phyloP scores from a whole-genome alignment of 2,329 filamentous ascomycete species.

The Penicillium sp. region DNA sequence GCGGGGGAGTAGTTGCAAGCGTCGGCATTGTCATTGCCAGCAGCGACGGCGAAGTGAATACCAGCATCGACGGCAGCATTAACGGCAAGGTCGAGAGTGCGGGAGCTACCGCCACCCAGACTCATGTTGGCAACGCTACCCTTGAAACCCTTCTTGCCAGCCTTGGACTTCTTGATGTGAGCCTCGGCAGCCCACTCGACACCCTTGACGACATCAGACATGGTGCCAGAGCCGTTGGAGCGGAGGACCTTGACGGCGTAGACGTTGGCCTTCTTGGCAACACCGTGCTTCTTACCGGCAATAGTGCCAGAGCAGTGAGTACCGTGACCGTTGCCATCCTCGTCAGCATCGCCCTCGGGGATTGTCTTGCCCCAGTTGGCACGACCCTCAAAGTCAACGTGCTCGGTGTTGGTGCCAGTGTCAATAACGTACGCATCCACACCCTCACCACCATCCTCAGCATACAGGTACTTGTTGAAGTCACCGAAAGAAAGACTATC shows the following conservation, averaged over 20 bases:
- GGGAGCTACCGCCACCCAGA: slow-evolving; percentile 95
- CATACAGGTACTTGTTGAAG: slow-evolving; percentile 98
- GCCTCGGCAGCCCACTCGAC: slow-evolving; percentile 89
- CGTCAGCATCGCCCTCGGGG: slow-evolving; percentile 78
- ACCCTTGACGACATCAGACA: slow-evolving; percentile 98
- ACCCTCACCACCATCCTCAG: slow-evolving; percentile 87
- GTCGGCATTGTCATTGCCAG: slow-evolving; percentile 98
- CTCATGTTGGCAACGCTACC: slow-evolving; percentile 99
- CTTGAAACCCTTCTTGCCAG: slow-evolving; percentile 97
- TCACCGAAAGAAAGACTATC: slow-evolving; percentile 82
- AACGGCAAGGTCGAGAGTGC: slow-evolving; percentile 85
- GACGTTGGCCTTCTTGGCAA: slow-evolving; percentile 97
- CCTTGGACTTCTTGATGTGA: slow-evolving; percentile 75
- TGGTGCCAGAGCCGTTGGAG: slow-evolving; percentile 95
- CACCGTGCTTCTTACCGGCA: slow-evolving; percentile 97
- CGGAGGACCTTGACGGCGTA: slow-evolving; percentile 98
- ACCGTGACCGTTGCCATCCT: slow-evolving; percentile 96
- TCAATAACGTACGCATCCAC: slow-evolving; percentile 99
- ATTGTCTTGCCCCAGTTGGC: slow-evolving; percentile 98
- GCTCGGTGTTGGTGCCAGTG: slow-evolving; percentile 89
- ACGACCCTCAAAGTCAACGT: slow-evolving; percentile 97
- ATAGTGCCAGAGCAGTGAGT: slow-evolving; percentile 99
- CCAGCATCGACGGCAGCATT: slow-evolving; percentile 91
- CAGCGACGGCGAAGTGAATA: slow-evolving; percentile 96
- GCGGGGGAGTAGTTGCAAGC: slow-evolving; percentile 99